These are phyloP conservation scores for Carex cristatella DNA, from an alignment of 176 grass and related monocot genomes.

Conservation along the genomic window DNA sequence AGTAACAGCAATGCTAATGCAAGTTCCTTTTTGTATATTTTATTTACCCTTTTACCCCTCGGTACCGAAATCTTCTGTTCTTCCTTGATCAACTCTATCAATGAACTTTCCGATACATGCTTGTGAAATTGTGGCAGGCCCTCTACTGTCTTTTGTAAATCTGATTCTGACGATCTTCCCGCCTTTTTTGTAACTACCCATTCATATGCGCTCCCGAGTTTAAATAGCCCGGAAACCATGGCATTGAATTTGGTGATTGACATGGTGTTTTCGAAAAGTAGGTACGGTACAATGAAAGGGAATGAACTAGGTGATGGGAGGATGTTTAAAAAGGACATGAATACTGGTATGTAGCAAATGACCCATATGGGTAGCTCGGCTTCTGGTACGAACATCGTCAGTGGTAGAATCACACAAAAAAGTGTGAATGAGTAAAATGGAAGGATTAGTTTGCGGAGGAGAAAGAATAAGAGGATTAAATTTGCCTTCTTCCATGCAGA, in stretches of 20 bases:
- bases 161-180: constrained; percentile 63
- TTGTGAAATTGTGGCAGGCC: constrained; percentile 48
- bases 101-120: constrained; percentile 35
- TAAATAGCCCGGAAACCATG: constrained; percentile 69
- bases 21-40: constrained; percentile 83
- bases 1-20: constrained; percentile 65
- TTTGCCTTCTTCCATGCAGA: constrained; percentile 74
- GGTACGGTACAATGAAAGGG: constrained; percentile 81
- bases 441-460: constrained; percentile 71
- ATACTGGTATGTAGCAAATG: constrained; percentile 68
- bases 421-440: constrained; percentile 89
- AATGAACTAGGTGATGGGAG: constrained; percentile 65
- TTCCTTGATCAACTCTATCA: constrained; percentile 37
- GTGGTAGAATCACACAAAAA: constrained; percentile 73
- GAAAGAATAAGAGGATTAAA: constrained; percentile 76
- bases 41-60: constrained; percentile 40
- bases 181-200: constrained; percentile 82
- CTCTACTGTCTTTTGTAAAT: constrained; percentile 24
- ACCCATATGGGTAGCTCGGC: constrained; percentile 71
- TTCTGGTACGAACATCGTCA: constrained; percentile 80
- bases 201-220: constrained; percentile 71
- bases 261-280: constrained; percentile 86
- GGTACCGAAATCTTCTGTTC: constrained; percentile 13
- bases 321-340: constrained; percentile 71
- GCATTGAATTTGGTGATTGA: constrained; percentile 87